Percentiles rank a stretch among this genome's conserved stretches.
phyloP scores from a whole-genome alignment of 805 yeast species.

The Metschnikowia drakensbergensis region DNA sequence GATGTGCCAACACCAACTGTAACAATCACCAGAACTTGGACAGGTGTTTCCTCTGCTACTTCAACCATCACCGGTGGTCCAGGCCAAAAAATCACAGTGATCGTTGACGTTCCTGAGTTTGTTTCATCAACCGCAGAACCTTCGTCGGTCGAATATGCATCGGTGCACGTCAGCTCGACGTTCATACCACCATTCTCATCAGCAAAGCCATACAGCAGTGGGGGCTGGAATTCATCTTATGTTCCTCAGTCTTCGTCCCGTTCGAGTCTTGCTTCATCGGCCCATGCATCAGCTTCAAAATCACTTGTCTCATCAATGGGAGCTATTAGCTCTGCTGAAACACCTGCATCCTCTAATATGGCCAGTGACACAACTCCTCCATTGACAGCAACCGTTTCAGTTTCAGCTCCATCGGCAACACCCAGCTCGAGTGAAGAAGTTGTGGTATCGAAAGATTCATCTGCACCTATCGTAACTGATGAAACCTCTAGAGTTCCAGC shows the following conservation, averaged over 20 bases:
- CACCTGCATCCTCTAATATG: too few species aligned
- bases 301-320: too few species aligned
- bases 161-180: too few species aligned
- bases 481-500: too few species aligned
- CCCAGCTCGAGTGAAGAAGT: too few species aligned
- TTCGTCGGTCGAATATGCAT: not conserved
- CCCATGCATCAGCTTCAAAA: too few species aligned
- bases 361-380: too few species aligned
- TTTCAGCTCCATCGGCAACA: too few species aligned
- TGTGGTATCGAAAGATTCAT: too few species aligned
- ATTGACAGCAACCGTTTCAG: too few species aligned
- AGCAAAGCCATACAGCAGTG: not conserved
- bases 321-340: too few species aligned
- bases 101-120: not conserved
- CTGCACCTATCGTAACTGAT: too few species aligned
- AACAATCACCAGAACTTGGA: conserved; percentile 2
- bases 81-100: conserved; percentile 4
- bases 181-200: conserved; percentile 1
- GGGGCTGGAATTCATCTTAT: not conserved
- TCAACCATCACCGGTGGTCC: conserved; percentile 4
- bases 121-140: not conserved
- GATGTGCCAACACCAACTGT: conserved; percentile 17
- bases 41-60: not conserved
- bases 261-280: not conserved
- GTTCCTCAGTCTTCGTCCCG: not conserved